phyloP scores from a whole-genome alignment of 139 green algal genomes.

The Chlamydomonas eustigma region DNA sequence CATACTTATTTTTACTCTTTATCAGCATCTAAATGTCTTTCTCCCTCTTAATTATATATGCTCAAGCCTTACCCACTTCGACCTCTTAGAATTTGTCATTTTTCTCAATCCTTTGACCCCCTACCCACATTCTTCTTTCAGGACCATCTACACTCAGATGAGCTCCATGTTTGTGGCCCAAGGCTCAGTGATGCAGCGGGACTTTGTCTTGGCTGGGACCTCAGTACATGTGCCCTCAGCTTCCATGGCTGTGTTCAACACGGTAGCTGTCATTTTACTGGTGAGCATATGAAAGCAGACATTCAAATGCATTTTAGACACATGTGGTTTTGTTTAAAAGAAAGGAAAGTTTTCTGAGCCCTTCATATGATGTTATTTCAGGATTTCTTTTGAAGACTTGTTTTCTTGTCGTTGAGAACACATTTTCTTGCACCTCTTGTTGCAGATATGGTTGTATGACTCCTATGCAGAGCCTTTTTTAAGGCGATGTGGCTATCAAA shows the following conservation, averaged over 20 bases:
- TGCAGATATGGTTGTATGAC: conserved; percentile 83
- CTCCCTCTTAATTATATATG: no score
- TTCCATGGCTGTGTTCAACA: conserved; percentile 85
- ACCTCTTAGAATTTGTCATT: no score
- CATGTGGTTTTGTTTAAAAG: no score
- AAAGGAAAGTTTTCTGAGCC: no score
- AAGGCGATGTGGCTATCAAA: conserved; percentile 31
- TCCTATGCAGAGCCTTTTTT: conserved; percentile 62
- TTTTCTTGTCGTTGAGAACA: background rate
- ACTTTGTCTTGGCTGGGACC: background rate
- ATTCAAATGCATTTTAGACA: no score
- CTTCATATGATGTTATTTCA: no score
- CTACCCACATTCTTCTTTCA: conserved; percentile 11
- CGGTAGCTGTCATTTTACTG: conserved; percentile 68
- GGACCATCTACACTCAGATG: conserved; percentile 91
- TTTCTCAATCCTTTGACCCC: background rate
- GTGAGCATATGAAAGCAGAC: background rate
- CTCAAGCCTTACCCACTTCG: no score
- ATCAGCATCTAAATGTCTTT: no score
- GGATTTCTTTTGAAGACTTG: no score
- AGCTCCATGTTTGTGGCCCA: conserved; percentile 85
- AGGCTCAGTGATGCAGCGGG: conserved; percentile 75
- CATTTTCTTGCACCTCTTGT: conserved; percentile 49
- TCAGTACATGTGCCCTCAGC: conserved; percentile 52
- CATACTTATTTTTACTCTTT: no score